phyloP scores from a whole-genome alignment of 2,329 filamentous ascomycete genomes.

The Eurotiales sp. region DNA sequence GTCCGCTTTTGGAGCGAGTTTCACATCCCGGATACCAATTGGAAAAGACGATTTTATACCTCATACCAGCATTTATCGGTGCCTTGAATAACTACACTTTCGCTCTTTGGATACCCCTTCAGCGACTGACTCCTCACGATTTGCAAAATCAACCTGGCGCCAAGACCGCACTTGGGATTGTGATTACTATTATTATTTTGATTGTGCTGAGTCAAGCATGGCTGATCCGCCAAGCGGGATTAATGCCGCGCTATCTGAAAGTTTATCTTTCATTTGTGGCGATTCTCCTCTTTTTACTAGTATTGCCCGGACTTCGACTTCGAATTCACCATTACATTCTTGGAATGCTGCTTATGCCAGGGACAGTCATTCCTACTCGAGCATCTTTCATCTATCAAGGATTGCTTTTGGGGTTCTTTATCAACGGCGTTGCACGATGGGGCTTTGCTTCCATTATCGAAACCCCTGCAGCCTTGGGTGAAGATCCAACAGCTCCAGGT shows the following conservation, averaged over 20 bases:
- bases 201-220: constrained; percentile 75
- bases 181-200: constrained; percentile 65
- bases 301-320: constrained; percentile 72
- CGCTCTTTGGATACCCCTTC: constrained; percentile 79
- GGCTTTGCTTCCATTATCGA: constrained; percentile 87
- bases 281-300: constrained; percentile 66
- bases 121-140: constrained; percentile 86
- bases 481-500: constrained; percentile 43
- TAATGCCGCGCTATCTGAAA: constrained; percentile 71
- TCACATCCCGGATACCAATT: constrained; percentile 61
- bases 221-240: constrained; percentile 80
- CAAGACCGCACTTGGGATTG: constrained; percentile 72
- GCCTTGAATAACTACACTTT: constrained; percentile 94
- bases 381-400: constrained; percentile 85
- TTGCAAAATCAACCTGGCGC: constrained; percentile 86
- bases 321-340: constrained; percentile 95
- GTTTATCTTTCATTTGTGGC: constrained; percentile 68
- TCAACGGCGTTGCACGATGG: constrained; percentile 92
- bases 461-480: constrained; percentile 66
- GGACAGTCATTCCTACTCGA: constrained; percentile 83
- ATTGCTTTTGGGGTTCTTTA: constrained; percentile 81
- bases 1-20: constrained; percentile 66
- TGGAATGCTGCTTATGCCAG: constrained; percentile 78
- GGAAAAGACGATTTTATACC: constrained; percentile 86
- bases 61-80: constrained; percentile 87